Conservation (phyloP, 2,329 filamentous ascomycete genomes). For the Parafenestella ontariensis region DNA sequence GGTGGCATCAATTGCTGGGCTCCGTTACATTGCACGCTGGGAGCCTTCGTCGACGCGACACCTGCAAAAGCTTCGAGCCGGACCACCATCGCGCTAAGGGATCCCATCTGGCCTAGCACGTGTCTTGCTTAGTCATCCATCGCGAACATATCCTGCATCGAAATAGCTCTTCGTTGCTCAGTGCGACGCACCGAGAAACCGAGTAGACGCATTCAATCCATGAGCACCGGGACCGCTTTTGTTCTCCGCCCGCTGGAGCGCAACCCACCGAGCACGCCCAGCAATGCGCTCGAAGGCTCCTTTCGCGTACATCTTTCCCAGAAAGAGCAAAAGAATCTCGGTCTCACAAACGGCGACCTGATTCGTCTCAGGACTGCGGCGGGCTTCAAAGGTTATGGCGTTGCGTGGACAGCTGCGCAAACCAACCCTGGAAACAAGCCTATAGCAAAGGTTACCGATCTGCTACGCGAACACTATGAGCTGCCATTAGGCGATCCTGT, state of each 20-base stretch:
- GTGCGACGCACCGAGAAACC: not conserved
- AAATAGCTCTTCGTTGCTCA: not conserved
- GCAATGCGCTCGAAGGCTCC: conserved; percentile 60
- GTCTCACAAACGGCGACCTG: conserved; percentile 64
- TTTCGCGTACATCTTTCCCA: conserved; percentile 66
- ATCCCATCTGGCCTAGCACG: conserved; percentile 13
- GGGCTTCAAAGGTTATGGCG: conserved; percentile 60
- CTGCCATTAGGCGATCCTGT: conserved; percentile 68
- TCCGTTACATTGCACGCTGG: conserved; percentile 42
- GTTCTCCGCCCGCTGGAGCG: conserved; percentile 62
- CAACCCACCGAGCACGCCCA: conserved; percentile 54
- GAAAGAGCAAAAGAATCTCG: conserved; percentile 62
- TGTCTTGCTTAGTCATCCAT: conserved; percentile 28
- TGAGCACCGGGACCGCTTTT: conserved; percentile 48
- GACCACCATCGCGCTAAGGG: conserved; percentile 13
- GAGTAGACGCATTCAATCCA: conserved; percentile 4
- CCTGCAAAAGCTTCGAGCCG: conserved; percentile 25
- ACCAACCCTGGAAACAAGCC: conserved; percentile 44
- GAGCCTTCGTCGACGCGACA: conserved; percentile 8
- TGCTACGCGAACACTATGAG: conserved; percentile 62
- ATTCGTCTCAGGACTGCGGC: conserved; percentile 59
- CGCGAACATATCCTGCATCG: conserved; percentile 13
- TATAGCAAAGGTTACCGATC: conserved; percentile 1
- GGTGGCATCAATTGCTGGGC: conserved; percentile 54
- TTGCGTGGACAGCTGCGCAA: conserved; percentile 66